Base-by-base conservation (phyloP, 495 filamentous ascomycete species). In the Penicillium simplicissimum region DNA sequence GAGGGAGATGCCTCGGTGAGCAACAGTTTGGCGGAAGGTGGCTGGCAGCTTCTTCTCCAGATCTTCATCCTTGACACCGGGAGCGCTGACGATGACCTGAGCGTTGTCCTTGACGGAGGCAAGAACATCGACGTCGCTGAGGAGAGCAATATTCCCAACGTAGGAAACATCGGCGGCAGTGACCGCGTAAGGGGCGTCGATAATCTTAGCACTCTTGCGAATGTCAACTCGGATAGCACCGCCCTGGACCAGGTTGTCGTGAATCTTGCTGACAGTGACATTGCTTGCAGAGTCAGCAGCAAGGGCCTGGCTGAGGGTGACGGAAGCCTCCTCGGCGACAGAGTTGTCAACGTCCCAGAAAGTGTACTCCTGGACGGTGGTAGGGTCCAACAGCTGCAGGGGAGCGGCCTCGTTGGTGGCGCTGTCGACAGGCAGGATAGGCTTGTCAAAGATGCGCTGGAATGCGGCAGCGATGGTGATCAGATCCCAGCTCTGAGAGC, bases 281-380 rank as follows among this genome's bases (percentile, higher is more conserved):
- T 95, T 96, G 74, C 76, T 89, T 1, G 87, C 78, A 0, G 87
- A 88, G 68, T 95, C 89, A 47, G 80, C 79, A 10, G 93, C 88
- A 36, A 98, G 80, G 5, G 95, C 78, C 65, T 86, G 86, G 42
- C 88, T 87, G 33, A 97, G 73, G 38, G 82, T 82, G 21, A 82
- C 70, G 9, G 92, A 85, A 28, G 92, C 87, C 52, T 81, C 79
- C 43, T 78, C 81, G 36, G 88, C 84, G 1, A 75, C 73, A 25
- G 92, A 94, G 70, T 85, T 85, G 63, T 96, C 95, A 17, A 89
- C 74, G 71, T 97, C 91, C 95, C 93, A 98, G 82, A 98, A 96
- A 21, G 87, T 85, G 79, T 93, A 98, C 68, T 98, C 90, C 69
- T 90, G 81, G 31, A 88, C 85, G 25, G 77, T 66, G 14, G 73